Evolutionary conservation across 495 filamentous ascomycete species (phyloP).

Genomic region (Echria macrotheca): DNA sequence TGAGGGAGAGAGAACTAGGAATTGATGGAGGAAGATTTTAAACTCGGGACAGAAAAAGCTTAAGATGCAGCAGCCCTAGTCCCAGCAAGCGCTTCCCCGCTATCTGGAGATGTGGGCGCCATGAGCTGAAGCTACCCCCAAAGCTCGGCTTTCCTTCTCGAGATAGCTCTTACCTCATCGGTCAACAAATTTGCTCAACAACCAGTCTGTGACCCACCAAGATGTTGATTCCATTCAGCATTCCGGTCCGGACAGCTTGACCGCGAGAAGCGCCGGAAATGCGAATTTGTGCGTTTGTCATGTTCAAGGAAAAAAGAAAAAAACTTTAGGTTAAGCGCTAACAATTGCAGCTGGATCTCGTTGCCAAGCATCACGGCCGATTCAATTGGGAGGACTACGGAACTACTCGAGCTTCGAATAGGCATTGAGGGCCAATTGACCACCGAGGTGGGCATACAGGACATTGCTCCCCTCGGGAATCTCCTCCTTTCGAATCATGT

Average conservation of each 20-base stretch:
- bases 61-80: no score
- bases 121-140: no score
- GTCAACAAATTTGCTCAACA: conserved; percentile 20
- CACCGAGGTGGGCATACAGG: conserved; percentile 60
- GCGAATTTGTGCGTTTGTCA: no score
- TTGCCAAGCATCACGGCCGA: background rate
- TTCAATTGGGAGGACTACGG: no score
- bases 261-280: no score
- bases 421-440: conserved; percentile 57
- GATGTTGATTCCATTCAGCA: no score
- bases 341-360: no score
- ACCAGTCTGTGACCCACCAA: background rate
- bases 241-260: no score
- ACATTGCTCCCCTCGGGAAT: conserved; percentile 50
- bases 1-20: background rate
- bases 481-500: conserved; percentile 53
- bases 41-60: background rate
- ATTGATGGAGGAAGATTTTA: background rate
- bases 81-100: no score
- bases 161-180: conserved; percentile 12
- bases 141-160: background rate
- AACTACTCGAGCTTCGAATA: conserved; percentile 34
- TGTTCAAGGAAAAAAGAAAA: no score
- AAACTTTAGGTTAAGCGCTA: no score
- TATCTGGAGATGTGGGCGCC: no score